Conservation (phyloP, 192 early-diverging fungal species). For the Coemansia biformis region DNA sequence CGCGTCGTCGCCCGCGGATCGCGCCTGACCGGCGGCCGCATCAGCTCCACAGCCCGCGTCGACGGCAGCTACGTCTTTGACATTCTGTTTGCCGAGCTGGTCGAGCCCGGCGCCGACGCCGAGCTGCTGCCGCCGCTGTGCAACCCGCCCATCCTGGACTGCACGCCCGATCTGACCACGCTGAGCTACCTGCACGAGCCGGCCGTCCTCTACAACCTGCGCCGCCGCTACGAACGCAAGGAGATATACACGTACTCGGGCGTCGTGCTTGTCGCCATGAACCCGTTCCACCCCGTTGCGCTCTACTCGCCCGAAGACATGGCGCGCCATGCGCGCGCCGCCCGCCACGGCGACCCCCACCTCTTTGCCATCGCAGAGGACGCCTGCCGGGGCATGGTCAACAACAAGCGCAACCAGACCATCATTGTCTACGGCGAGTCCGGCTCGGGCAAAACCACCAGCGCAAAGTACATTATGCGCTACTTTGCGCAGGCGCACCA, state of each 20-base stretch:
- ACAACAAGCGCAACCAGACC: constrained; percentile 89
- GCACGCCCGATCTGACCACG: constrained; percentile 82
- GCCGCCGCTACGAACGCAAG: constrained; percentile 80
- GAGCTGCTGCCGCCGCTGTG: constrained; percentile 76
- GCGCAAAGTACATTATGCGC: constrained; percentile 96
- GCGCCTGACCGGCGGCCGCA: constrained; percentile 44
- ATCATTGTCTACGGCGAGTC: constrained; percentile 97
- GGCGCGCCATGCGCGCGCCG: constrained; percentile 80
- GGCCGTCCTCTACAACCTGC: constrained; percentile 87
- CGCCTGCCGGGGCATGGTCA: constrained; percentile 91
- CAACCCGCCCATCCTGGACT: constrained; percentile 87
- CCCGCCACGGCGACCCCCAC: constrained; percentile 67
- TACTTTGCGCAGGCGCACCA: constrained; percentile 87
- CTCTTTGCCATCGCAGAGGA: constrained; percentile 98
- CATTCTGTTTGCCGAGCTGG: constrained; percentile 39
- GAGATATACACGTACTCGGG: constrained; percentile 99
- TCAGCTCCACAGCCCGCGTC: constrained; percentile 29
- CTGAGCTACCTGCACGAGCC: constrained; percentile 94
- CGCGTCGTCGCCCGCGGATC: constrained; percentile 38
- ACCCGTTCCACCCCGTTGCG: constrained; percentile 80
- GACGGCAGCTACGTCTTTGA: constrained; percentile 35
- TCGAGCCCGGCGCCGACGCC: constrained; percentile 31
- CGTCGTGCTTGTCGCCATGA: constrained; percentile 96
- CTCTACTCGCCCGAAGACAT: constrained; percentile 88
- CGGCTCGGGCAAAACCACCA: constrained; percentile 95